Percentiles rank a stretch among this genome's conserved stretches.
Evolutionary conservation across 106 monocot genomes (phyloP).

Genomic region (Chionographis japonica): DNA sequence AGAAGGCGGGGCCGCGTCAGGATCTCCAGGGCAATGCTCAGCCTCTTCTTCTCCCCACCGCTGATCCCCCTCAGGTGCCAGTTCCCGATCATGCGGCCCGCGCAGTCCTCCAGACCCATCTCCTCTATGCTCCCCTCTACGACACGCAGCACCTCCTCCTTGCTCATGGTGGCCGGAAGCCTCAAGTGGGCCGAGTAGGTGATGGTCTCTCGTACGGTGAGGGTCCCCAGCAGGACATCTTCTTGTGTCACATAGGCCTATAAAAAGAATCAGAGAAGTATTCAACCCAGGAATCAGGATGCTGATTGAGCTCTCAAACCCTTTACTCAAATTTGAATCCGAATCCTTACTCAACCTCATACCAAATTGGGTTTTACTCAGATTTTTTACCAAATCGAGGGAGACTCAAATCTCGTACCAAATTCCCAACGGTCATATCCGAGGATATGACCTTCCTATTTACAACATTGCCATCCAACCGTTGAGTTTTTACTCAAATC

Average conservation of each 20-base stretch:
- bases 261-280: background rate
- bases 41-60: slow-evolving; percentile 90
- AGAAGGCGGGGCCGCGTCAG: slow-evolving; percentile 66
- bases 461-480: too few species aligned
- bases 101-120: slow-evolving; percentile 86
- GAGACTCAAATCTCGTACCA: too few species aligned
- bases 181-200: slow-evolving; percentile 79
- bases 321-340: too few species aligned
- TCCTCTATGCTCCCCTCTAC: slow-evolving; percentile 66
- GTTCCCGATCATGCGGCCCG: slow-evolving; percentile 63
- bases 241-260: slow-evolving; percentile 98
- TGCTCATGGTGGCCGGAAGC: slow-evolving; percentile 49
- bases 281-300: too few species aligned
- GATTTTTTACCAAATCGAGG: too few species aligned
- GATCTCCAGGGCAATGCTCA: slow-evolving; percentile 82
- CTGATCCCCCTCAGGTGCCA: slow-evolving; percentile 95
- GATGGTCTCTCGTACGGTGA: slow-evolving; percentile 78
- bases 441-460: too few species aligned
- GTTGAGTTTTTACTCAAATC: too few species aligned
- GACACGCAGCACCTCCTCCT: slow-evolving; percentile 27
- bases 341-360: too few species aligned
- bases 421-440: too few species aligned
- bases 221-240: slow-evolving; percentile 68
- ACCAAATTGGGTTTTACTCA: too few species aligned
- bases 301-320: too few species aligned